Conservation (phyloP, 208 protist species). For the Trichomonas gallinae region DNA sequence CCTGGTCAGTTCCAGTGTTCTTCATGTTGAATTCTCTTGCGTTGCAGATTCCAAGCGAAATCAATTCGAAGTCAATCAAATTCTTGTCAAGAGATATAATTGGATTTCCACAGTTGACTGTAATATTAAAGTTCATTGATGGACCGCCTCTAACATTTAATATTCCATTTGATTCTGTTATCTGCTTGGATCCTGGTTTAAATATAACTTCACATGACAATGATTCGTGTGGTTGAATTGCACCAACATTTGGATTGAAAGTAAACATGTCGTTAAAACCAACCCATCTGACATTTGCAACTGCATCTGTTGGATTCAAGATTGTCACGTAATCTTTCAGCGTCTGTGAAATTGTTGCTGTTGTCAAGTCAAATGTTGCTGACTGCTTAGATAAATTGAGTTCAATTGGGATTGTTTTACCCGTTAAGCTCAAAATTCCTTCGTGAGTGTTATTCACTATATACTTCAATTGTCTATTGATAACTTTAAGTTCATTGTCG, state of each 20-base stretch:
- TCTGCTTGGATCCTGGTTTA: neutral
- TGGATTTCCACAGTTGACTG: neutral
- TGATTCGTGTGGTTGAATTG: neutral
- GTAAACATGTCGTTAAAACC: neutral
- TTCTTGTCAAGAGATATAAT: neutral
- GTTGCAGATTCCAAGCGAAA: neutral
- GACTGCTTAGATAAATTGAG: neutral
- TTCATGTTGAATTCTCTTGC: neutral
- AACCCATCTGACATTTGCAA: neutral
- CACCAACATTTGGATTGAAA: neutral
- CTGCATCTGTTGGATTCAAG: neutral
- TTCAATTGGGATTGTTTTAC: neutral
- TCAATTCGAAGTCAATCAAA: neutral
- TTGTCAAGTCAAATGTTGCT: neutral
- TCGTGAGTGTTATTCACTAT: neutral
- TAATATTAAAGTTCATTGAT: neutral
- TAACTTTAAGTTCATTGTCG: neutral
- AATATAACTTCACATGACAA: neutral
- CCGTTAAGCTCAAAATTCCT: neutral
- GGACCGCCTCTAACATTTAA: neutral
- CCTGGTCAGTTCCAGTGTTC: neutral
- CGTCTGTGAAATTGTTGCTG: neutral
- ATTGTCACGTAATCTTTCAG: neutral
- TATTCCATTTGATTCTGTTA: neutral
- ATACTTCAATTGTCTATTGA: neutral